Base-by-base conservation (phyloP, 768 basidiomycete species). In the Leccinellum rugosiceps region DNA sequence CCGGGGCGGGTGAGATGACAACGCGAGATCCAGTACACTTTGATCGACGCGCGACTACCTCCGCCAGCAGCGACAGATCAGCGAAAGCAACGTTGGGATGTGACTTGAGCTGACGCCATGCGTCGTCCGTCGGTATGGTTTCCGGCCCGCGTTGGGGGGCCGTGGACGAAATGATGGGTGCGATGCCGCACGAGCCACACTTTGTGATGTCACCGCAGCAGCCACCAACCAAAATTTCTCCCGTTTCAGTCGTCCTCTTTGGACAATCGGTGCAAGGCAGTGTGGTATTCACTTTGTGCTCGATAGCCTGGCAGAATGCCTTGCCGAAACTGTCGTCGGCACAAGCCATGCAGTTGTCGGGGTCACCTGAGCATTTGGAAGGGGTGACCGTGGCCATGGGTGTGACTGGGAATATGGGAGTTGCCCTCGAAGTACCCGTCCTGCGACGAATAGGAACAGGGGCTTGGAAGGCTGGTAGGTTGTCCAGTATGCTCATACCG, bases 11-110 rank as follows among this genome's bases (percentile, higher is more conserved):
- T 10, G 83, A 82, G 53, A 87, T 76, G 45, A 83, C 77, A 38
- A 90, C 78, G 38, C 78, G 79, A 15, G 91, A 87, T 17, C 90
- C 90, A 2, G 78, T 81, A 67, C 91, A 93, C 68, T 82, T 86
- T 44, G 91, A 86, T 52, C 88, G 80, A 54, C 91, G 88, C 8
- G 90, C 86, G 43, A 95, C 92, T 43, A 96, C 94, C 52, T 92
- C 92, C 3, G 94, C 94, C 45, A 96, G 81, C 53, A 96, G 78
- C 3, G 84, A 75, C 52, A 96, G 77, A 73, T 95, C 91, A 14
- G 90, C 83, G 68, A 94, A 94, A 30, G 86, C 83, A 53, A 90
- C 86, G 63, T 93, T 94, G 2, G 94, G 94, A 72, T 96, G 94
- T 11, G 85, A 83, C 73, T 94, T 93, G 59, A 95, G 78, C 62